Percentiles rank a stretch among this genome's conserved stretches.
Conservation (phyloP, 768 basidiomycete species). For the Rhodotorula paludigena region DNA sequence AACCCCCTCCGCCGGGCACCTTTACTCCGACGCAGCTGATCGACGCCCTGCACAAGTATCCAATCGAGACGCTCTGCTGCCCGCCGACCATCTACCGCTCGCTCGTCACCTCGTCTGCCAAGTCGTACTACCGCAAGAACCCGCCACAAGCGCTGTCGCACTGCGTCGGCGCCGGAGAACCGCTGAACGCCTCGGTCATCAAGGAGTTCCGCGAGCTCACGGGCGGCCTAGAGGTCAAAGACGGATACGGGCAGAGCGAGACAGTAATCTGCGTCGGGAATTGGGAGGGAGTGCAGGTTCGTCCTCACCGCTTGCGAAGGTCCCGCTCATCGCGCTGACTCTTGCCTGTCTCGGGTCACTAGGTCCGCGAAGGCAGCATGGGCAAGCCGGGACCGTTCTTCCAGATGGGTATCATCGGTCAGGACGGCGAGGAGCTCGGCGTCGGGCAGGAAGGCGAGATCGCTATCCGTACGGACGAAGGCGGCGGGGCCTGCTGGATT, state of each 20-base stretch:
- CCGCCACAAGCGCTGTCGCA: constrained; percentile 21
- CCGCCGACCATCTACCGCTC: constrained; percentile 39
- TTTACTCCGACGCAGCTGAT: constrained; percentile 24
- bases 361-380: constrained; percentile 26
- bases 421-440: constrained; percentile 13
- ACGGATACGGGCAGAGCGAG: constrained; percentile 33
- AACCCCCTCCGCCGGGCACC: constrained; percentile 21
- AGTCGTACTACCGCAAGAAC: not conserved
- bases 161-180: constrained; percentile 36
- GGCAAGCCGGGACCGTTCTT: constrained; percentile 22
- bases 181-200: constrained; percentile 36
- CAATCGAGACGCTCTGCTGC: constrained; percentile 29
- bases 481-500: constrained; percentile 22
- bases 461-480: constrained; percentile 18
- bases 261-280: constrained; percentile 23
- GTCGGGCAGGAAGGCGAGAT: constrained; percentile 30
- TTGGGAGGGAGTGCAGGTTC: not conserved
- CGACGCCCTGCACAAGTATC: constrained; percentile 25
- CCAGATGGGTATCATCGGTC: constrained; percentile 27
- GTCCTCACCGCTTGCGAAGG: not conserved
- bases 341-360: not conserved
- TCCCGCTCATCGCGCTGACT: not conserved
- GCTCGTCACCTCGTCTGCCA: constrained; percentile 9
- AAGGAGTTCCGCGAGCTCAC: constrained; percentile 14
- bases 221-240: constrained; percentile 18